Evolutionary conservation across 768 basidiomycete genomes (phyloP), one percentile per base, ranked within the genome.

Genomic region (Auricularia heimuer): DNA sequence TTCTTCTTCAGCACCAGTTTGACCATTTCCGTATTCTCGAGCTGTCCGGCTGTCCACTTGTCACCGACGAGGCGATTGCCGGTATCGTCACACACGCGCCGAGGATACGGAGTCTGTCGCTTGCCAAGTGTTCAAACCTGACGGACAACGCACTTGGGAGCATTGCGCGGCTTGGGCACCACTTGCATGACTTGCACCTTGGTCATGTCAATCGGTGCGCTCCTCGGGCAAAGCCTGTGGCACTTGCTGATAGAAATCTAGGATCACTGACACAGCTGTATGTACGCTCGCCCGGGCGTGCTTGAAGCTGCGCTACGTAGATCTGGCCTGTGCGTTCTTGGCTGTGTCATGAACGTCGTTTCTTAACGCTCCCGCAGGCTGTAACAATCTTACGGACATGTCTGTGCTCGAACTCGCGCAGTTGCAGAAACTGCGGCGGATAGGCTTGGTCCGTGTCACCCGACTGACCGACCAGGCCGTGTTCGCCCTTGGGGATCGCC

Each of bases 391-490:
- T 61, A 96, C 96, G 33, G 96, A 99, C 74, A 86, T 93, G 84
- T 92, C 92, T 62, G 92, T 98, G 8, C 89, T 92, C 70, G 96
- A 98, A 74, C 80, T 99, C 45, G 86, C 95, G 1, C 82, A 82
- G 47, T 79, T 98, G 61, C 90, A 90, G 7, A 96, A 98, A 70
- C 83, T 99, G 65, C 88, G 94, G 42, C 86, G 97, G 2, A 89
- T 99, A 68, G 97, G 97, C 62, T 87, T 99, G 42, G 97, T 98
- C 54, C 86, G 95, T 65, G 94, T 98, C 61, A 85, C 79, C 73
- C 92, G 94, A 70, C 78, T 99, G 64, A 99, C 97, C 11, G 97
- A 99, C 72, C 87, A 96, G 70, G 93, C 93, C 2, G 87, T 98
- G 37, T 90, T 90, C 72, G 82, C 94, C 1, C 83, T 99, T 10